Evolutionary conservation across 306 rosid species (phyloP).

Genomic region (Lablab purpureus): DNA sequence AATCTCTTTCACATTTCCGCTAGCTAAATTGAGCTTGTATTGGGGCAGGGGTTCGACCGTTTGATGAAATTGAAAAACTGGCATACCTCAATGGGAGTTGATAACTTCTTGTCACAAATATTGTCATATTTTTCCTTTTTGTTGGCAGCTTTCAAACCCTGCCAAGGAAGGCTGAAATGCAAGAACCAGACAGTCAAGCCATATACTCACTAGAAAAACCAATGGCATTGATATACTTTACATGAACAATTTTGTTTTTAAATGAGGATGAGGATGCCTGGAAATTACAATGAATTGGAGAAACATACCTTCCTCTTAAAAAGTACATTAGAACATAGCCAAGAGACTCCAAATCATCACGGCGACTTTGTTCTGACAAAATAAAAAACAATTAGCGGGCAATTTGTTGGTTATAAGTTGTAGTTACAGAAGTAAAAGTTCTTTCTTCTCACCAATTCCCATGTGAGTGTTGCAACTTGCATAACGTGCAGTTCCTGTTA

Average conservation of each 20-base stretch:
- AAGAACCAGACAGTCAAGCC: slow-evolving; percentile 45
- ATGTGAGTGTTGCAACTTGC: slow-evolving; percentile 91
- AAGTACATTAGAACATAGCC: slow-evolving; percentile 89
- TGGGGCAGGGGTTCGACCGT: not conserved
- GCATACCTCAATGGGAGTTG: slow-evolving; percentile 80
- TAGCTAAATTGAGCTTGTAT: slow-evolving; percentile 7
- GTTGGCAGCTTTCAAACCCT: slow-evolving; percentile 79
- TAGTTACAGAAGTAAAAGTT: slow-evolving; percentile 26
- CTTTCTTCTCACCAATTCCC: slow-evolving; percentile 70
- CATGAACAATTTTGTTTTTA: slow-evolving; percentile 17
- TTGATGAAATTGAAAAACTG: slow-evolving; percentile 18
- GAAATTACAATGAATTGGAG: slow-evolving; percentile 30
- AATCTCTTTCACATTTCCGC: slow-evolving; percentile 12
- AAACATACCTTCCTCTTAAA: slow-evolving; percentile 82
- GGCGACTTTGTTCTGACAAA: slow-evolving; percentile 82
- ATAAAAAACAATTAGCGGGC: slow-evolving; percentile 40
- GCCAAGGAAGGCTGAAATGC: slow-evolving; percentile 91
- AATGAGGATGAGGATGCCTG: slow-evolving; percentile 29
- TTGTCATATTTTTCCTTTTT: slow-evolving; percentile 85
- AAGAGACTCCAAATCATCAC: slow-evolving; percentile 93
- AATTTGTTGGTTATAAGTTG: slow-evolving; percentile 28
- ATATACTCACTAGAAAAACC: slow-evolving; percentile 19
- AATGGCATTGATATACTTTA: slow-evolving; percentile 21
- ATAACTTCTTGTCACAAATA: slow-evolving; percentile 83
- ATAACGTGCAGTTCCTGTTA: slow-evolving; percentile 91